Evolutionary conservation across 768 basidiomycete species (phyloP).

Genomic region (Russula olivacea): DNA sequence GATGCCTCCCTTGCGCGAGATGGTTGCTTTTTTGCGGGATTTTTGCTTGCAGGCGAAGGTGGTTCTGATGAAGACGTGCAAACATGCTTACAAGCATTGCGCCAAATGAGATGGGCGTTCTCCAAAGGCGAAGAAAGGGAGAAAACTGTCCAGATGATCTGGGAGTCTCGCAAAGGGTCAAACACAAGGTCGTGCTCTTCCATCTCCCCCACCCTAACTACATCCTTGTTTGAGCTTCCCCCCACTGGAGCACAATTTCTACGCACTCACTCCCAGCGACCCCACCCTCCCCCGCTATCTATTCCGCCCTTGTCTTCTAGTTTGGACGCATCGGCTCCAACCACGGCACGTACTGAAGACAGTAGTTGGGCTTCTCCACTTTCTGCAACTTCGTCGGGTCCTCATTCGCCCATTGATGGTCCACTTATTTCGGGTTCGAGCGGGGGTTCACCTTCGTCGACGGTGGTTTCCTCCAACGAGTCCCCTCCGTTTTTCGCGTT

Average conservation of each 20-base stretch:
- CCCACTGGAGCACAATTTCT: slow-evolving; percentile 15
- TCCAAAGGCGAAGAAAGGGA: slow-evolving; percentile 69
- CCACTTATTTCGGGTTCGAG: slow-evolving; percentile 8
- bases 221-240: slow-evolving; percentile 17
- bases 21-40: slow-evolving; percentile 84
- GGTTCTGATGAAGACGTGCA: slow-evolving; percentile 48
- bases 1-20: slow-evolving; percentile 84
- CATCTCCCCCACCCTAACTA: slow-evolving; percentile 3
- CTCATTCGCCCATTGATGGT: slow-evolving; percentile 21
- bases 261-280: slow-evolving; percentile 17
- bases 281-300: slow-evolving; percentile 24
- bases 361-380: slow-evolving; percentile 23
- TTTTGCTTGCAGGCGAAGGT: slow-evolving; percentile 56
- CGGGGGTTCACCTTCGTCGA: slow-evolving; percentile 22
- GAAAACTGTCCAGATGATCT: slow-evolving; percentile 48
- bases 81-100: slow-evolving; percentile 65
- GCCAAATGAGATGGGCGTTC: slow-evolving; percentile 77
- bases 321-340: slow-evolving; percentile 19
- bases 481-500: slow-evolving; percentile 21
- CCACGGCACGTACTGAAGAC: slow-evolving; percentile 22
- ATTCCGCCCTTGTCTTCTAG: slow-evolving; percentile 18
- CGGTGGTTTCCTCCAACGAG: slow-evolving; percentile 16
- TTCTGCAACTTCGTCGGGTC: slow-evolving; percentile 21
- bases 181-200: slow-evolving; percentile 2
- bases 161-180: slow-evolving; percentile 34